Percentiles rank a stretch among this genome's conserved stretches.
These are phyloP conservation scores for Gossypium longicalyx DNA, from an alignment of 345 rosid species.

Conservation along the genomic window DNA sequence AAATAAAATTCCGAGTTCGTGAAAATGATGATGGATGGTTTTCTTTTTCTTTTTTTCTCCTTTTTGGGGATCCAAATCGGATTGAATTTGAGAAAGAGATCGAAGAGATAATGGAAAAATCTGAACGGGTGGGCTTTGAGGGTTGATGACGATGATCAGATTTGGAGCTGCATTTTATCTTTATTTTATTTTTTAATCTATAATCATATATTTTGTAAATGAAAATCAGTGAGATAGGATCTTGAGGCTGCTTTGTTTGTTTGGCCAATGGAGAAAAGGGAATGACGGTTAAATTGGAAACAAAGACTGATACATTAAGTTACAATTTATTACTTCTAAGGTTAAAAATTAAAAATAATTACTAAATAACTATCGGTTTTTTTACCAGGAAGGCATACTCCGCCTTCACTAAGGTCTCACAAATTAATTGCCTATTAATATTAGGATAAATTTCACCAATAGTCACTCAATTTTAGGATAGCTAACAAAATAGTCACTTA, in stretches of 20 bases:
- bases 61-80: not conserved
- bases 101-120: not conserved
- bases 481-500: too few species aligned
- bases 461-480: too few species aligned
- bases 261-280: not conserved
- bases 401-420: too few species aligned
- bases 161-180: not conserved
- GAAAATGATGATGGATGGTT: not conserved
- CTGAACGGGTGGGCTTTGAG: not conserved
- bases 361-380: too few species aligned
- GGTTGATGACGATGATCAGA: conserved; percentile 9
- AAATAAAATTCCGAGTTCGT: not conserved
- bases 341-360: not conserved
- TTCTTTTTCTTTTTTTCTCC: not conserved
- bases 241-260: not conserved
- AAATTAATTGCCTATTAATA: too few species aligned
- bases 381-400: too few species aligned
- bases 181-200: not conserved
- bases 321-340: not conserved
- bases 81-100: not conserved
- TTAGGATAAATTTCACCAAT: too few species aligned
- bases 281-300: not conserved
- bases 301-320: not conserved
- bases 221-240: not conserved
- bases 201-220: not conserved